phyloP scores from a whole-genome alignment of 139 green algal genomes.

The Haematococcus lacustris region DNA sequence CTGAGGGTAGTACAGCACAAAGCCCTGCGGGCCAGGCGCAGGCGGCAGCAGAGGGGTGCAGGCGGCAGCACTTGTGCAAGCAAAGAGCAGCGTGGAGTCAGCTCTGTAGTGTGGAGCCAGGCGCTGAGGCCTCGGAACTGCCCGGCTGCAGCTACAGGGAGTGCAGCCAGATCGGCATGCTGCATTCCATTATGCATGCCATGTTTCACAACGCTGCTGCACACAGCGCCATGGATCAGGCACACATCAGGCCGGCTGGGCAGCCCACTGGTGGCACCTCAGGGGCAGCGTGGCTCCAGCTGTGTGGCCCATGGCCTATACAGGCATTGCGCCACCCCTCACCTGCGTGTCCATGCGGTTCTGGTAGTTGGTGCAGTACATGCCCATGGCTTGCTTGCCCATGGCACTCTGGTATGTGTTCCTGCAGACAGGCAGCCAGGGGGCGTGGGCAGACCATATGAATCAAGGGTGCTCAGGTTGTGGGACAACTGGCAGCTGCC shows the following conservation, averaged over 20 bases:
- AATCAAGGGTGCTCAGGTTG: no score
- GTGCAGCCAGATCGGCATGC: not conserved
- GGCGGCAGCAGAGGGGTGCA: not conserved
- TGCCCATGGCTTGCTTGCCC: slow-evolving; percentile 93
- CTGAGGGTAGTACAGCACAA: slow-evolving; percentile 96
- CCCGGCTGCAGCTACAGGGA: not conserved
- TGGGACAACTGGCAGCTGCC: no score
- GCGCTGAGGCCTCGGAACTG: not conserved
- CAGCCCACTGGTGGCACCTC: not conserved
- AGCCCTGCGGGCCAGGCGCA: slow-evolving; percentile 39
- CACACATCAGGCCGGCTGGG: not conserved
- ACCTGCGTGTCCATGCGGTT: slow-evolving; percentile 62
- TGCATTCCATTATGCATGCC: not conserved
- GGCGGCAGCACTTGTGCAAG: not conserved
- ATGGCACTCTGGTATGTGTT: slow-evolving; percentile 84
- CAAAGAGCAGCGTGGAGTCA: not conserved
- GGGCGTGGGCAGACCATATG: no score
- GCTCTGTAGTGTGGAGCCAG: not conserved
- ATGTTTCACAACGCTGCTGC: not conserved
- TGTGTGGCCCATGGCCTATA: not conserved
- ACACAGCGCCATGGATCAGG: not conserved
- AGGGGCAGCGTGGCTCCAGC: no score
- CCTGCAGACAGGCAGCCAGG: no score
- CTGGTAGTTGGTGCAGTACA: slow-evolving; percentile 81
- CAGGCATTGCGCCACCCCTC: not conserved